These are phyloP conservation scores for Talaromyces borbonicus DNA, from an alignment of 495 filamentous ascomycete species.

Conservation along the genomic window DNA sequence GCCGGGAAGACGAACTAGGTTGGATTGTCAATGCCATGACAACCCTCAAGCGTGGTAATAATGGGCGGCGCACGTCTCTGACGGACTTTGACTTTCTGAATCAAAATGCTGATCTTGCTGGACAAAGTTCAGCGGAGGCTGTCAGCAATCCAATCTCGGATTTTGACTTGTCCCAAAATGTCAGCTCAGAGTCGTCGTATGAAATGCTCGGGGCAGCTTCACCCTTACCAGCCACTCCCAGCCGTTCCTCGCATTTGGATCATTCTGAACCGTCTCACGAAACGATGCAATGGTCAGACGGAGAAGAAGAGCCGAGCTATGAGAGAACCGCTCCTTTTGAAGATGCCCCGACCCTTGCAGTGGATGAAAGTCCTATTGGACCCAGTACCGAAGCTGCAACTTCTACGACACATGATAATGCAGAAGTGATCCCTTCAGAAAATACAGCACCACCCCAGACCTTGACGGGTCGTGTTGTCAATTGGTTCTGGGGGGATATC, in stretches of 20 bases:
- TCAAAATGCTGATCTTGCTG: neutral
- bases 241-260: neutral
- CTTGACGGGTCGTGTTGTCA: slow-evolving; percentile 17
- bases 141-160: neutral
- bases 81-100: neutral
- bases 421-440: neutral
- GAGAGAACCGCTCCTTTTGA: neutral
- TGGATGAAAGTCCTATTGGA: neutral
- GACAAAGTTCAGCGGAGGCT: neutral
- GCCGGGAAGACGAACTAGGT: slow-evolving; percentile 43
- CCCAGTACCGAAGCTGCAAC: neutral
- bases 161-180: neutral
- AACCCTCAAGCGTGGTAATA: slow-evolving; percentile 10
- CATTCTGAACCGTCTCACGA: neutral
- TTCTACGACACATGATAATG: neutral
- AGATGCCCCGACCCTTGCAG: neutral
- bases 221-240: neutral
- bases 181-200: neutral
- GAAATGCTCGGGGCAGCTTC: neutral
- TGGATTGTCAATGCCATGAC: slow-evolving; percentile 35
- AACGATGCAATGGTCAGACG: neutral
- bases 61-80: neutral
- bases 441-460: slow-evolving; percentile 3
- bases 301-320: neutral
- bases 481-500: slow-evolving; percentile 60